Percentiles rank a stretch among this genome's conserved stretches.
Evolutionary conservation across 331 rosid genomes (phyloP).

Genomic region (Pyrus hybrid): DNA sequence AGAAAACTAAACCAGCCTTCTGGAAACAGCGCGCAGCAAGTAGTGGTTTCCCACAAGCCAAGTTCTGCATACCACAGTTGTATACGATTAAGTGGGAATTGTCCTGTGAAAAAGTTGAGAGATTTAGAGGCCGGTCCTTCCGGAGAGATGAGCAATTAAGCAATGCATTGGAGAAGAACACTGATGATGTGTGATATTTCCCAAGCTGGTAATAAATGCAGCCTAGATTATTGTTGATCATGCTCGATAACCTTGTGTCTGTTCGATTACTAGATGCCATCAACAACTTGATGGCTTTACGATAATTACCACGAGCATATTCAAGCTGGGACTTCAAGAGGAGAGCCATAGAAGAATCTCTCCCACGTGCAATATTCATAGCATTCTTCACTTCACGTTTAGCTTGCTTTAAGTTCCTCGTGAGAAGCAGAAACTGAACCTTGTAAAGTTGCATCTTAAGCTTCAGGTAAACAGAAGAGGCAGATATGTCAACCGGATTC

Average conservation of each 20-base stretch:
- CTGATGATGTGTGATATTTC: constrained; percentile 71
- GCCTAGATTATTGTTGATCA: constrained; percentile 89
- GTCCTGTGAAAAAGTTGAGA: constrained; percentile 67
- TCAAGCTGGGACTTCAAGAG: constrained; percentile 93
- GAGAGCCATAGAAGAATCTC: constrained; percentile 91
- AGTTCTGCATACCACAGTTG: constrained; percentile 85
- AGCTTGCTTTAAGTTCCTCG: constrained; percentile 87
- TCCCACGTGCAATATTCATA: constrained; percentile 87
- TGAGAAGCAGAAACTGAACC: constrained; percentile 72
- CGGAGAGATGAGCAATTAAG: constrained; percentile 59
- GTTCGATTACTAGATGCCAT: constrained; percentile 78
- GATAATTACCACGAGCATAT: constrained; percentile 89
- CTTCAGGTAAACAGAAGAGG: constrained; percentile 74
- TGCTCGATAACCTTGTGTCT: constrained; percentile 57
- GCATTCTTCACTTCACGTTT: constrained; percentile 93
- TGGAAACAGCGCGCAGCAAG: constrained; percentile 90
- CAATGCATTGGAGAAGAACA: constrained; percentile 85
- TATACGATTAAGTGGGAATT: constrained; percentile 66
- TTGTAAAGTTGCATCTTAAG: constrained; percentile 86
- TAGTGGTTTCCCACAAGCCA: constrained; percentile 81
- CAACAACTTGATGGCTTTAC: constrained; percentile 92
- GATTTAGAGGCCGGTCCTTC: constrained; percentile 66
- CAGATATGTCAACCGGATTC: constrained; percentile 46
- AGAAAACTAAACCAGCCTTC: constrained; percentile 77
- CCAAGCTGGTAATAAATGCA: constrained; percentile 97